phyloP scores from a whole-genome alignment of 305 asterid genomes.

The Plantago rigida region DNA sequence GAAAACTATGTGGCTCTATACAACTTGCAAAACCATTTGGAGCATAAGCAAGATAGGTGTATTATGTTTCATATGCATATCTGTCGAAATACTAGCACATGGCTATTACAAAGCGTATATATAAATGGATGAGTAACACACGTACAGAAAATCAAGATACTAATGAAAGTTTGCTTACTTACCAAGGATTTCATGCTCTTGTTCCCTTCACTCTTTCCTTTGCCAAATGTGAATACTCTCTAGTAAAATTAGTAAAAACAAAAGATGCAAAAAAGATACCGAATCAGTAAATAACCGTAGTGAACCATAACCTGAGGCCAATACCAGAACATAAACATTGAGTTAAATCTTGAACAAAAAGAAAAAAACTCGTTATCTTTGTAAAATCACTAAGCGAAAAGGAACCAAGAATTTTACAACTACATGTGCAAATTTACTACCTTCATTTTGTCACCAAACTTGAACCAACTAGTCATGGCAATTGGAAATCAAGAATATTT shows the following conservation, averaged over 20 bases:
- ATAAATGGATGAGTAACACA: too few relatives aligned
- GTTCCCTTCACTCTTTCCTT: constrained; percentile 90
- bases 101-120: too few relatives aligned
- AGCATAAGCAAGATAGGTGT: too few relatives aligned
- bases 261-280: constrained; percentile 1
- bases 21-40: too few relatives aligned
- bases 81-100: too few relatives aligned
- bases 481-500: not conserved
- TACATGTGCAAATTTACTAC: constrained; percentile 13
- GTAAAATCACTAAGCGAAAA: too few relatives aligned
- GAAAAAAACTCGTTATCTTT: too few relatives aligned
- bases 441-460: constrained; percentile 24
- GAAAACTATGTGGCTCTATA: too few relatives aligned
- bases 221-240: constrained; percentile 90
- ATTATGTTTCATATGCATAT: too few relatives aligned
- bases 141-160: not conserved
- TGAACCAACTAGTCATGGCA: constrained; percentile 12
- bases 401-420: too few relatives aligned
- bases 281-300: not conserved
- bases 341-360: not conserved
- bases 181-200: constrained; percentile 91
- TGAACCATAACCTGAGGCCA: not conserved
- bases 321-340: not conserved
- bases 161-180: constrained; percentile 23
- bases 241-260: constrained; percentile 27